A percentile compares a stretch with the other conserved stretches of the same genome.
phyloP scores from a whole-genome alignment of 768 basidiomycete genomes.

The Russula virescens region DNA sequence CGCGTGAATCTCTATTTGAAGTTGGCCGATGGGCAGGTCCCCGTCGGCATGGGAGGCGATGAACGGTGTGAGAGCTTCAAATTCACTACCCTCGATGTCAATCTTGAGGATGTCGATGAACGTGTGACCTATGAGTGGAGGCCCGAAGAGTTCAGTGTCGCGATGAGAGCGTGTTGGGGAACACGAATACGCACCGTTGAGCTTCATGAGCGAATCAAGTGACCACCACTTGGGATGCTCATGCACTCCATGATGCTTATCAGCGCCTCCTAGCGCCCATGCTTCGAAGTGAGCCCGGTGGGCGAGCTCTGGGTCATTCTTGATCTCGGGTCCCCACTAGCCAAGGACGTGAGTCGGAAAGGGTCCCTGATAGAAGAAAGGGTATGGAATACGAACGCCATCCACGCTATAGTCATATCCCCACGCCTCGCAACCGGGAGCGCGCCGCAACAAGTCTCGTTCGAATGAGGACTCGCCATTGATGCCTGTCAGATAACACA shows the following conservation, averaged over 20 bases:
- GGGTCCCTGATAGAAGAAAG: neutral
- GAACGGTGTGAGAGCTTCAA: constrained; percentile 47
- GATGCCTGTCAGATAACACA: constrained; percentile 32
- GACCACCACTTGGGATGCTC: constrained; percentile 54
- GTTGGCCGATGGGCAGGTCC: constrained; percentile 59
- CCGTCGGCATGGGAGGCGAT: constrained; percentile 33
- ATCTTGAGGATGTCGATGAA: constrained; percentile 69
- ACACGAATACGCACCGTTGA: constrained; percentile 42
- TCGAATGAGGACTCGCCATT: constrained; percentile 49
- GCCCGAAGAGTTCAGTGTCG: neutral
- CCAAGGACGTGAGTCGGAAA: neutral
- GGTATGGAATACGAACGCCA: constrained; percentile 27
- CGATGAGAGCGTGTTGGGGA: neutral
- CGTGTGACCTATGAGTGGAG: constrained; percentile 41
- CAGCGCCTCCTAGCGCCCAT: constrained; percentile 33
- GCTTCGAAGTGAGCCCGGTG: constrained; percentile 40
- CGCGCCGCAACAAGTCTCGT: constrained; percentile 40
- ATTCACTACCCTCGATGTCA: constrained; percentile 67
- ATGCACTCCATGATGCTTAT: constrained; percentile 41
- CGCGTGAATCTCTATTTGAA: constrained; percentile 61
- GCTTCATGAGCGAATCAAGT: constrained; percentile 53
- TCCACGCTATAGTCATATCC: constrained; percentile 40
- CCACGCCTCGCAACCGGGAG: constrained; percentile 34
- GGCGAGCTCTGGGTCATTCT: constrained; percentile 29
- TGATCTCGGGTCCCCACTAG: constrained; percentile 41